Evolutionary conservation across 345 rosid species (phyloP).

Genomic region (Citrus glauca): DNA sequence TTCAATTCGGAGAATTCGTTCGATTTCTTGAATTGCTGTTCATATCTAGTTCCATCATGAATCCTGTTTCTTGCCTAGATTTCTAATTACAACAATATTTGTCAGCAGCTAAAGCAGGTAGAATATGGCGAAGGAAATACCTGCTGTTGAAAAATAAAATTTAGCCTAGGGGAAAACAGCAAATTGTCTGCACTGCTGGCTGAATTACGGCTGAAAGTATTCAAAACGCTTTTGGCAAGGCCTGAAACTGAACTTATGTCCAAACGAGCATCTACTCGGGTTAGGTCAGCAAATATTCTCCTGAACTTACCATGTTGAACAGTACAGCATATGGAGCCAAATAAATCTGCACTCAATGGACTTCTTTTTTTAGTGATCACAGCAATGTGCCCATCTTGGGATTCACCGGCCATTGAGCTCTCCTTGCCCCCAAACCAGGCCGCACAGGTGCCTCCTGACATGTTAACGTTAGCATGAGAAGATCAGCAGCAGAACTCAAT

Average conservation of each 20-base stretch:
- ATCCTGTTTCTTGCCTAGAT: background rate
- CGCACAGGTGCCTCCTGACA: slow-evolving; percentile 52
- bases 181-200: slow-evolving; percentile 29
- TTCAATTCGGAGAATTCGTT: no score
- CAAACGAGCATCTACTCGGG: slow-evolving; percentile 73
- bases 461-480: background rate
- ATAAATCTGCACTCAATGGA: slow-evolving; percentile 54
- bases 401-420: slow-evolving; percentile 20
- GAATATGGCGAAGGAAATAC: slow-evolving; percentile 27
- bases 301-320: slow-evolving; percentile 67
- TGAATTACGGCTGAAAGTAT: slow-evolving; percentile 37
- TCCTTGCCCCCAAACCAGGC: slow-evolving; percentile 58
- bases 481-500: background rate
- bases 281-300: slow-evolving; percentile 62
- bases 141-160: slow-evolving; percentile 83
- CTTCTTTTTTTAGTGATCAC: slow-evolving; percentile 35
- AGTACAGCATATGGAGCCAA: slow-evolving; percentile 76
- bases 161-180: slow-evolving; percentile 60
- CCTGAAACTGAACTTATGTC: slow-evolving; percentile 67
- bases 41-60: background rate
- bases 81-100: background rate
- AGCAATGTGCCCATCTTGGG: slow-evolving; percentile 17
- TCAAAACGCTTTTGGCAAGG: slow-evolving; percentile 42
- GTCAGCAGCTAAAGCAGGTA: background rate
- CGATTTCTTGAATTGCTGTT: background rate